Percentiles rank a stretch among this genome's conserved stretches.
Conservation (phyloP, 2,329 filamentous ascomycete species). For the Aspergillus versicolor region DNA sequence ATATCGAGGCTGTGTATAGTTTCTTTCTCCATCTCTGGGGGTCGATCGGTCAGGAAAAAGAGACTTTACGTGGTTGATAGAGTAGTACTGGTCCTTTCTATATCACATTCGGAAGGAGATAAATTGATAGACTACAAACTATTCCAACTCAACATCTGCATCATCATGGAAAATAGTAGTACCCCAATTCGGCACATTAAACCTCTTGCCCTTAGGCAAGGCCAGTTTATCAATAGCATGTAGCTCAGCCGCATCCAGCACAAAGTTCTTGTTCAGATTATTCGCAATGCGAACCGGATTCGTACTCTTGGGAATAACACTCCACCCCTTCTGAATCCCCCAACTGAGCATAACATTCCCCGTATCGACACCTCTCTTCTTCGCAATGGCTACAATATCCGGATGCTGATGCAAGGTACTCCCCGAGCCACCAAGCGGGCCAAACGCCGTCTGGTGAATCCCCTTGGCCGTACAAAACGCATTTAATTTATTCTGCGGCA, state of each 20-base stretch:
- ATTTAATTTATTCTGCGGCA: not conserved
- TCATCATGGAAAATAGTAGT: slow-evolving; percentile 5
- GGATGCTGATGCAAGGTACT: slow-evolving; percentile 6
- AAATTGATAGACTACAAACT: not conserved
- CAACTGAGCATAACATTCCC: slow-evolving; percentile 8
- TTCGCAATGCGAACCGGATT: slow-evolving; percentile 3
- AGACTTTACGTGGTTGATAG: too few relatives aligned
- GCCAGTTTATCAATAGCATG: not conserved
- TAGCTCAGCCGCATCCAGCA: not conserved
- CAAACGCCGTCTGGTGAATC: slow-evolving; percentile 5
- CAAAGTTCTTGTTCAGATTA: slow-evolving; percentile 2
- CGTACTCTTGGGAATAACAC: slow-evolving; percentile 9
- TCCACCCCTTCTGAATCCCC: slow-evolving; percentile 9
- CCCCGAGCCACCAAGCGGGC: slow-evolving; percentile 1
- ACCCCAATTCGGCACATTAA: slow-evolving; percentile 6
- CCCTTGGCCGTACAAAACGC: not conserved
- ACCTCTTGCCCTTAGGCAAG: slow-evolving; percentile 1
- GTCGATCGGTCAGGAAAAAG: too few relatives aligned
- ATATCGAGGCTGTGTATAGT: too few relatives aligned
- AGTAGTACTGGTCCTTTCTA: too few relatives aligned
- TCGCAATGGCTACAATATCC: not conserved
- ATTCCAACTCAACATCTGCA: not conserved
- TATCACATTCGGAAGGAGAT: too few relatives aligned
- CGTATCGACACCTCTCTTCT: not conserved
- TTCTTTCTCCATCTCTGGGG: too few relatives aligned